Percentiles rank a stretch among this genome's conserved stretches.
Conservation (phyloP, 306 rosid species). For the Sicyos edulis region DNA sequence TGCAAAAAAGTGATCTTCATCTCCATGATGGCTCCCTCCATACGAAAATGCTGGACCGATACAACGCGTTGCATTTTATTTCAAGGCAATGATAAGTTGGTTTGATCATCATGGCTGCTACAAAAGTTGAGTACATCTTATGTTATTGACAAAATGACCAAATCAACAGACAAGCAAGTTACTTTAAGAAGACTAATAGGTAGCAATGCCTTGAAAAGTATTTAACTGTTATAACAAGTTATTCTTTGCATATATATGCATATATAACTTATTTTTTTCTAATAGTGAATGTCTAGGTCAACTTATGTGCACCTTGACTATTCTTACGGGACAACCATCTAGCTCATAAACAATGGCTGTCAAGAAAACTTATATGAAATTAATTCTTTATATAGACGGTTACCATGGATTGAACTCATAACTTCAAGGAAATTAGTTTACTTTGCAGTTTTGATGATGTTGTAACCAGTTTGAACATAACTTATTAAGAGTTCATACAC, state of each 20-base stretch:
- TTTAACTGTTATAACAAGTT: too few relatives aligned
- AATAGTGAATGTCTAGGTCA: too few relatives aligned
- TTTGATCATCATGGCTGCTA: conserved; percentile 11
- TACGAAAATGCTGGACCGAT: neutral
- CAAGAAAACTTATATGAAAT: too few relatives aligned
- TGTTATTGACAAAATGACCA: conserved; percentile 1
- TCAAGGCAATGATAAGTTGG: conserved; percentile 17
- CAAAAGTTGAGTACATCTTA: conserved; percentile 9
- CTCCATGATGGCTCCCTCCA: neutral
- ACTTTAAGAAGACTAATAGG: conserved; percentile 6
- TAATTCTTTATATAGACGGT: too few relatives aligned
- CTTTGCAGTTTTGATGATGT: neutral
- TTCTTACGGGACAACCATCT: too few relatives aligned
- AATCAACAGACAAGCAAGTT: neutral
- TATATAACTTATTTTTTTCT: too few relatives aligned
- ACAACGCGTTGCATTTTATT: neutral
- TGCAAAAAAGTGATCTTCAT: conserved; percentile 8
- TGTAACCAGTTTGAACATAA: neutral
- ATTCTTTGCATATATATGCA: too few relatives aligned
- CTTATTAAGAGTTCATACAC: neutral
- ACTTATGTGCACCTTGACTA: too few relatives aligned
- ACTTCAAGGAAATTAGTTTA: too few relatives aligned
- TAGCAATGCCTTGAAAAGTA: too few relatives aligned
- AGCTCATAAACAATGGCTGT: too few relatives aligned
- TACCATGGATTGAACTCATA: too few relatives aligned